Percentiles rank a stretch among this genome's conserved stretches.
phyloP scores from a whole-genome alignment of 2,329 filamentous ascomycete genomes.

The Diaporthe sp. region DNA sequence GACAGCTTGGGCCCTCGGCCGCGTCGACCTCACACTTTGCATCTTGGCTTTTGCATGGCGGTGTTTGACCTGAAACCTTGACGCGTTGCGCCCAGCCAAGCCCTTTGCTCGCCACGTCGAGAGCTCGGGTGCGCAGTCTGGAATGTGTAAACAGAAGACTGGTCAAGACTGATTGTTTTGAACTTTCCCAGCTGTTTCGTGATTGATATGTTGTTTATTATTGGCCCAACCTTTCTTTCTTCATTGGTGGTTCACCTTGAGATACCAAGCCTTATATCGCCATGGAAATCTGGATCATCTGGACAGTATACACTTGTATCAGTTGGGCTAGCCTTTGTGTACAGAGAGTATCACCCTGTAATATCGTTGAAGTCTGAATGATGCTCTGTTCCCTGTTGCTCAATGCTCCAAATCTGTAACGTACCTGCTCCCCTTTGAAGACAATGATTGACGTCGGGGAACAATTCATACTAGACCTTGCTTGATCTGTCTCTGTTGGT shows the following conservation, averaged over 20 bases:
- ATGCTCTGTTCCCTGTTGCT: neutral
- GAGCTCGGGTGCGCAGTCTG: neutral
- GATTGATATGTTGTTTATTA: too few species aligned
- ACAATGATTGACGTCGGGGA: too few species aligned
- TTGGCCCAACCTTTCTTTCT: neutral
- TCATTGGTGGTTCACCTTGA: neutral
- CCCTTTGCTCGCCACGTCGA: neutral
- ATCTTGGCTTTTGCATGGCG: conserved; percentile 20
- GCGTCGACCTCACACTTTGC: neutral
- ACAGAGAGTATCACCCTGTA: neutral
- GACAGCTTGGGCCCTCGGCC: neutral
- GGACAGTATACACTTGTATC: too few species aligned
- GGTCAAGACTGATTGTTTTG: neutral
- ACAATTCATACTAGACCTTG: too few species aligned
- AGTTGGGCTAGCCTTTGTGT: too few species aligned
- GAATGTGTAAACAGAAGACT: neutral
- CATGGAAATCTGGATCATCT: too few species aligned
- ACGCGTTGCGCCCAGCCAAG: conserved; percentile 17
- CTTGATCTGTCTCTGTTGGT: too few species aligned
- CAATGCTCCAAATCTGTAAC: too few species aligned
- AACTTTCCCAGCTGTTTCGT: too few species aligned
- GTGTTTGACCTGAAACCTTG: conserved; percentile 18
- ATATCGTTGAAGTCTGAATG: neutral
- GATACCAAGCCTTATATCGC: too few species aligned
- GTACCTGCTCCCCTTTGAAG: too few species aligned